Conservation (phyloP, 345 rosid genomes). For the Erucastrum elatum region DNA sequence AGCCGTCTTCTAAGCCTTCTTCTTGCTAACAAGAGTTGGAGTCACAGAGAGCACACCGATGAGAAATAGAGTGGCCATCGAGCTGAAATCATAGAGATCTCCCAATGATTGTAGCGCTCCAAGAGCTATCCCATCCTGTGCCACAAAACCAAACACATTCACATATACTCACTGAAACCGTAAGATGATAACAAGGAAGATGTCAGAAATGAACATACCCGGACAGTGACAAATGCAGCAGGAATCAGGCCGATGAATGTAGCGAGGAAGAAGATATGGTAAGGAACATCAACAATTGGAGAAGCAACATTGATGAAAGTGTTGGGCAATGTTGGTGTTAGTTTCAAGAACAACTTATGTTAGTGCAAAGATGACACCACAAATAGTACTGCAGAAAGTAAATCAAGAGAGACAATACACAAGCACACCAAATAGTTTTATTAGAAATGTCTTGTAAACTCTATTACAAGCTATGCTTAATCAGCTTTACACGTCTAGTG, state of each 20-base stretch:
- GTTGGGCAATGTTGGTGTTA: slow-evolving; percentile 91
- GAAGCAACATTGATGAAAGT: slow-evolving; percentile 93
- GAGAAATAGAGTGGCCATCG: slow-evolving; percentile 75
- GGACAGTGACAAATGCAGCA: slow-evolving; percentile 88
- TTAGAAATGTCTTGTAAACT: no score
- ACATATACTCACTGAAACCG: neutral
- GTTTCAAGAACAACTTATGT: slow-evolving; percentile 53
- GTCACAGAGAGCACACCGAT: slow-evolving; percentile 74
- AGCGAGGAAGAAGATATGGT: slow-evolving; percentile 78
- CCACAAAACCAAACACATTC: slow-evolving; percentile 5
- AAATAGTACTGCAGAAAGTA: no score
- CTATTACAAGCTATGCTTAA: no score
- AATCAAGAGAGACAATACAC: no score
- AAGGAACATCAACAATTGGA: slow-evolving; percentile 87
- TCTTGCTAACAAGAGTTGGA: slow-evolving; percentile 72
- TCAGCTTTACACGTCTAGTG: no score
- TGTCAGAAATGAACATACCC: slow-evolving; percentile 46
- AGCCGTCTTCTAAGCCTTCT: slow-evolving; percentile 37
- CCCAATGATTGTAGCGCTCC: slow-evolving; percentile 77
- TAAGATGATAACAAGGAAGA: neutral
- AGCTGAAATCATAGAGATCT: slow-evolving; percentile 87
- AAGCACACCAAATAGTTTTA: no score
- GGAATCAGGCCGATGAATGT: slow-evolving; percentile 87
- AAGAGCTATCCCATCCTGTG: slow-evolving; percentile 88
- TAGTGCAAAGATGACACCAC: no score